A percentile compares a stretch with the other conserved stretches of the same genome.
Evolutionary conservation across 805 yeast genomes (phyloP).

Genomic region (Zygosaccharomyces siamensis): DNA sequence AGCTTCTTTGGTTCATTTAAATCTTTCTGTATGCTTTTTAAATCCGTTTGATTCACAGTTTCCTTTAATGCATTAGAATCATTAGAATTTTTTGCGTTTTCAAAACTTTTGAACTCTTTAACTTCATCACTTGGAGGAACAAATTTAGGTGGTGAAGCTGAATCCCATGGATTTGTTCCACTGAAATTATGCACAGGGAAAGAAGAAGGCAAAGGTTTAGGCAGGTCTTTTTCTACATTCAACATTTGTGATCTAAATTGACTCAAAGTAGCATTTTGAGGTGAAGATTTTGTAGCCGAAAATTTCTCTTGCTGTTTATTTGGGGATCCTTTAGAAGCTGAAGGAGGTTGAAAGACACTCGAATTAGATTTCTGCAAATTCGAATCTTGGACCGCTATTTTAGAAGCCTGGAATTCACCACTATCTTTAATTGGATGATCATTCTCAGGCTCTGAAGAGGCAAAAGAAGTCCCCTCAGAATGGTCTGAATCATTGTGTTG

Average conservation of each 20-base stretch:
- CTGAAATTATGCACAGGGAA: neutral
- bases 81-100: slow-evolving; percentile 4
- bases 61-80: slow-evolving; percentile 9
- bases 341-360: neutral
- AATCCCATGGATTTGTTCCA: neutral
- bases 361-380: neutral
- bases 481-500: neutral
- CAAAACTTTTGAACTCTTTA: neutral
- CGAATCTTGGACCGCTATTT: neutral
- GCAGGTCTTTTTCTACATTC: neutral
- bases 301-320: neutral
- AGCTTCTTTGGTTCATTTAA: slow-evolving; percentile 14
- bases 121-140: neutral
- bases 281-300: neutral
- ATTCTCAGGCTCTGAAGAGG: neutral
- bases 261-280: neutral
- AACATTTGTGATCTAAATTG: neutral
- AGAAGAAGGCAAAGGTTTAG: neutral
- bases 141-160: neutral
- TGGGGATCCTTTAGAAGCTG: neutral
- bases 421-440: neutral
- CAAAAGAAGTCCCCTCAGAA: slow-evolving; percentile 4
- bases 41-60: slow-evolving; percentile 13
- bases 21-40: slow-evolving; percentile 11
- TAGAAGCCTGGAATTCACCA: neutral